These are phyloP conservation scores for Pinus taeda DNA, from an alignment of 75 land plant species.

Conservation along the genomic window DNA sequence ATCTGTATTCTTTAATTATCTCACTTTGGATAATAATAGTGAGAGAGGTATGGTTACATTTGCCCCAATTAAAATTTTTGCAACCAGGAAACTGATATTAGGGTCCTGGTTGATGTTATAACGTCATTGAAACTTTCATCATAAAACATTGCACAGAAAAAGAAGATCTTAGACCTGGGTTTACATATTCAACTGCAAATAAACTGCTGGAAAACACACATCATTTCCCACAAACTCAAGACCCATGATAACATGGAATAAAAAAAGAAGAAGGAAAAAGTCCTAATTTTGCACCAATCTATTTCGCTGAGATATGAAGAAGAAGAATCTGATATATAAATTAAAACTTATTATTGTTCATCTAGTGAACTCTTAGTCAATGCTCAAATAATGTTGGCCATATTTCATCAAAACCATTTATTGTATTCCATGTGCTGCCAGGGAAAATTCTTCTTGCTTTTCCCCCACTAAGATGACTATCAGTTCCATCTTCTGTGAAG, in stretches of 20 bases:
- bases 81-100: too few species aligned
- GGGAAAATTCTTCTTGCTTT: slow-evolving; percentile 31
- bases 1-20: too few species aligned
- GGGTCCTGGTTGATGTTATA: too few species aligned
- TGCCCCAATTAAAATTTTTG: too few species aligned
- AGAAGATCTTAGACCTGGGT: background rate
- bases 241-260: background rate
- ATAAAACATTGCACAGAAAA: background rate
- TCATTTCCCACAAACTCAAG: background rate
- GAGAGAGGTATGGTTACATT: too few species aligned
- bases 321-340: background rate
- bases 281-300: background rate
- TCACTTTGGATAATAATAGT: too few species aligned
- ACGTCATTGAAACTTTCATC: background rate
- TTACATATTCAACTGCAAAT: background rate
- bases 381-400: background rate
- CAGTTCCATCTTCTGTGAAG: slow-evolving; percentile 8
- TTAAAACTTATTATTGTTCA: background rate
- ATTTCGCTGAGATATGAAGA: background rate
- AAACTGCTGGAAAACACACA: background rate
- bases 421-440: slow-evolving; percentile 33
- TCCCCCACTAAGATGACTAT: slow-evolving; percentile 21
- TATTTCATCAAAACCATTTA: background rate
- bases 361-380: background rate
- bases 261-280: background rate